These are phyloP conservation scores for Plasmodium gaboni DNA, from an alignment of 169 alveolate species.

Conservation along the genomic window DNA sequence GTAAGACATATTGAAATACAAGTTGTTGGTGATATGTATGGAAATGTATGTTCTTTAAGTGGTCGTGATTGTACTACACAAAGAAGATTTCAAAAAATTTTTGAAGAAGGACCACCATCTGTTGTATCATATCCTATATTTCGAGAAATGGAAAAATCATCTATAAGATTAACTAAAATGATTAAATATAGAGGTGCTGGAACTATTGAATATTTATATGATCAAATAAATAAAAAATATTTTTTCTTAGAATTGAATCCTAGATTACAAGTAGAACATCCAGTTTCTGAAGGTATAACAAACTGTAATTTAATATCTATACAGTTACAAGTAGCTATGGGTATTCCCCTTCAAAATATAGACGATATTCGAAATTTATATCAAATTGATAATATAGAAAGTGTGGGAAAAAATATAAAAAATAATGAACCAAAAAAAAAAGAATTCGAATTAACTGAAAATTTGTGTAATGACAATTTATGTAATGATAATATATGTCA, in stretches of 20 bases:
- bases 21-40: slow-evolving; percentile 92
- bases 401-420: slow-evolving; percentile 34
- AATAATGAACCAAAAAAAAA: slow-evolving; percentile 16
- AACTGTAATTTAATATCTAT: slow-evolving; percentile 89
- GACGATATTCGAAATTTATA: slow-evolving; percentile 85
- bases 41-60: slow-evolving; percentile 90
- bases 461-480: neutral
- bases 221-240: slow-evolving; percentile 84
- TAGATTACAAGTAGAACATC: slow-evolving; percentile 95
- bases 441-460: neutral
- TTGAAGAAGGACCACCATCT: slow-evolving; percentile 94
- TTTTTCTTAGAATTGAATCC: slow-evolving; percentile 92
- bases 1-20: slow-evolving; percentile 93
- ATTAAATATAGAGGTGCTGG: slow-evolving; percentile 93
- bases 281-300: slow-evolving; percentile 95
- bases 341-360: slow-evolving; percentile 87
- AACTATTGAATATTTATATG: slow-evolving; percentile 94
- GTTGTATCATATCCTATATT: slow-evolving; percentile 87
- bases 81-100: slow-evolving; percentile 94
- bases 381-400: slow-evolving; percentile 37
- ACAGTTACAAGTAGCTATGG: slow-evolving; percentile 90
- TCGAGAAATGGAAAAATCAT: slow-evolving; percentile 91
- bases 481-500: neutral
- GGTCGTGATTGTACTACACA: slow-evolving; percentile 95
- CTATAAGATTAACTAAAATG: slow-evolving; percentile 90